Conservation (phyloP, 2,329 filamentous ascomycete species). For the Xylogone sp. region DNA sequence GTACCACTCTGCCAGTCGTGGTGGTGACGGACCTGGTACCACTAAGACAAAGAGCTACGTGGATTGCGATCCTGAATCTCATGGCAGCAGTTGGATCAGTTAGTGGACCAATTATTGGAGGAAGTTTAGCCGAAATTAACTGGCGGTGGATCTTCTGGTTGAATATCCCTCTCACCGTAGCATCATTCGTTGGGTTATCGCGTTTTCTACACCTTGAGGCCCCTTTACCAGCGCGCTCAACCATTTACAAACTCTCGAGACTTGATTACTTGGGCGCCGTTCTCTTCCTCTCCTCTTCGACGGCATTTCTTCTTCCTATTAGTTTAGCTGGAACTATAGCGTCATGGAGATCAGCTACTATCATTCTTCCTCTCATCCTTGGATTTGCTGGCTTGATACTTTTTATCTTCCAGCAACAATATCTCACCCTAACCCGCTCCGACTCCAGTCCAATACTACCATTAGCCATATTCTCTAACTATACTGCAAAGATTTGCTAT, state of each 20-base stretch:
- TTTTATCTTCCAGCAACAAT: not conserved
- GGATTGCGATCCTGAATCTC: constrained; percentile 26
- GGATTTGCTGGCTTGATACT: not conserved
- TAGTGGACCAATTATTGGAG: constrained; percentile 23
- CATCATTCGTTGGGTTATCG: not conserved
- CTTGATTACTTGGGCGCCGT: not conserved
- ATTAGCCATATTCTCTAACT: not conserved
- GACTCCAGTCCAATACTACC: not conserved
- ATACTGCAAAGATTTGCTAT: constrained; percentile 11
- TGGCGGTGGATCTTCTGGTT: constrained; percentile 64
- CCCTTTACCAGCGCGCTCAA: not conserved
- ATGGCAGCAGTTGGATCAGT: constrained; percentile 15
- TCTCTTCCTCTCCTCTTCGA: not conserved
- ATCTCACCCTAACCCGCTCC: not conserved
- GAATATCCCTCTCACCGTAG: constrained; percentile 22
- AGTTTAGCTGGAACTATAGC: not conserved
- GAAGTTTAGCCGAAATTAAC: constrained; percentile 33
- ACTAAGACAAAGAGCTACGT: constrained; percentile 34
- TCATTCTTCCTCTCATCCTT: not conserved
- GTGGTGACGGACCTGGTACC: constrained; percentile 39
- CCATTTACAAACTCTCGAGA: not conserved
- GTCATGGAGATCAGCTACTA: not conserved
- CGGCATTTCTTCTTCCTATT: not conserved
- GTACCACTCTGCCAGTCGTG: constrained; percentile 38
- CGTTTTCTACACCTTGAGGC: not conserved